These are phyloP conservation scores for Coccinonectria pachysandricola DNA, from an alignment of 2,329 filamentous ascomycete species.

Conservation along the genomic window DNA sequence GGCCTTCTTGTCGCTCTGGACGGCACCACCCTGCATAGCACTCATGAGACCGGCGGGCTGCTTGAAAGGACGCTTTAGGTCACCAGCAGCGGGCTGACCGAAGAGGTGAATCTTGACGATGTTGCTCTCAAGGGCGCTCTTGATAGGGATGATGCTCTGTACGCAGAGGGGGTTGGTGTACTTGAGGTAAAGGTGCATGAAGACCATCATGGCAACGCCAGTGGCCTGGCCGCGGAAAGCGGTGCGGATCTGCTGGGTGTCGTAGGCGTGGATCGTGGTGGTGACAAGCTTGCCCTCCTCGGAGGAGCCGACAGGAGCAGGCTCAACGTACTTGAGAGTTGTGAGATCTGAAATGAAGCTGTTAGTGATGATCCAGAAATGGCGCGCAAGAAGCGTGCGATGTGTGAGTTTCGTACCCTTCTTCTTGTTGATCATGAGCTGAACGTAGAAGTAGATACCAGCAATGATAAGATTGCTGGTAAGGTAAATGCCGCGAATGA, in stretches of 20 bases:
- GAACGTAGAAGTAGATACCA: constrained; percentile 74
- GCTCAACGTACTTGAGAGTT: constrained; percentile 97
- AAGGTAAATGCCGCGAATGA: constrained; percentile 44
- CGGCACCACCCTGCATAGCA: constrained; percentile 59
- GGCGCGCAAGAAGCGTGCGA: constrained; percentile 1
- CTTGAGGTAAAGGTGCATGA: constrained; percentile 99
- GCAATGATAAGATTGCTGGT: constrained; percentile 71
- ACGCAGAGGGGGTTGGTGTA: constrained; percentile 99
- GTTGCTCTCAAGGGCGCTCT: constrained; percentile 91
- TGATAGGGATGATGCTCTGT: constrained; percentile 96
- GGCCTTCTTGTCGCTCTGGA: constrained; percentile 87
- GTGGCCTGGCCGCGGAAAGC: constrained; percentile 87
- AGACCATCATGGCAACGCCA: constrained; percentile 94
- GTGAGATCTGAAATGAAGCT: constrained; percentile 62
- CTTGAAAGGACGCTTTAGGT: constrained; percentile 96
- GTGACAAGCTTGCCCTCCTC: constrained; percentile 95
- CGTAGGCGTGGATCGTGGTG: constrained; percentile 93
- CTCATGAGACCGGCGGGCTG: constrained; percentile 71
- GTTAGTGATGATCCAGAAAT: constrained; percentile 6
- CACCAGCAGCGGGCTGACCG: constrained; percentile 75
- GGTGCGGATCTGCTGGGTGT: constrained; percentile 71
- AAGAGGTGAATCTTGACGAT: constrained; percentile 92
- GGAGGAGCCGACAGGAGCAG: constrained; percentile 79
- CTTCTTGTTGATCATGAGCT: constrained; percentile 84
- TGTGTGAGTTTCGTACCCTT: constrained; percentile 58